Conservation (phyloP, 257 asterid species). For the Solanum clarkiae region DNA sequence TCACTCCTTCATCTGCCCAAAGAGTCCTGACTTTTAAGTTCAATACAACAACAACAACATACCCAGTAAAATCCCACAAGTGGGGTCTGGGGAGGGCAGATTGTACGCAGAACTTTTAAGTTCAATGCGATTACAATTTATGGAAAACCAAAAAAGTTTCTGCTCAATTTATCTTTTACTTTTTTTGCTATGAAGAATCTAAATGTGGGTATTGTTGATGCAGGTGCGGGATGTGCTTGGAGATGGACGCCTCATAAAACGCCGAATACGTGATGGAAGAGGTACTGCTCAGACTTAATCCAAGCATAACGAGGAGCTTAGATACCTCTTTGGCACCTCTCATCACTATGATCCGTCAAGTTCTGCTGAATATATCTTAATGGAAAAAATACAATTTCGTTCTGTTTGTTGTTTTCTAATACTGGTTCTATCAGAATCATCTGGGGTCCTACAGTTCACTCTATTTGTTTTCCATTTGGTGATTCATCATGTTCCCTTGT, state of each 20-base stretch:
- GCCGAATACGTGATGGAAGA: slow-evolving; percentile 85
- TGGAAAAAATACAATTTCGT: not conserved
- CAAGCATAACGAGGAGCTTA: not conserved
- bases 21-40: not conserved
- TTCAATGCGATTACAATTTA: not conserved
- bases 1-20: not conserved
- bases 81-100: too few relatives aligned
- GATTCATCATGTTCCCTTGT: not conserved
- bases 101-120: too few relatives aligned
- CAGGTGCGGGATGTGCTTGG: slow-evolving; percentile 99
- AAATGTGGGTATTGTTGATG: not conserved
- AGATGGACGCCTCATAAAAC: slow-evolving; percentile 91
- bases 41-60: too few relatives aligned
- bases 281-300: slow-evolving; percentile 22
- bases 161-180: not conserved
- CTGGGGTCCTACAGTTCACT: not conserved
- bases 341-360: not conserved
- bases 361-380: not conserved
- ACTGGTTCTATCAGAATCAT: not conserved
- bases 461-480: not conserved
- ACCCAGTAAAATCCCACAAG: too few relatives aligned
- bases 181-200: not conserved
- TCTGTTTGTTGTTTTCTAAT: not conserved
- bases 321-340: not conserved
- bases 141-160: not conserved